Evolutionary conservation across 2,329 filamentous ascomycete species (phyloP), one percentile per base, ranked within the genome.

Genomic region (Calonectria henricotiae): DNA sequence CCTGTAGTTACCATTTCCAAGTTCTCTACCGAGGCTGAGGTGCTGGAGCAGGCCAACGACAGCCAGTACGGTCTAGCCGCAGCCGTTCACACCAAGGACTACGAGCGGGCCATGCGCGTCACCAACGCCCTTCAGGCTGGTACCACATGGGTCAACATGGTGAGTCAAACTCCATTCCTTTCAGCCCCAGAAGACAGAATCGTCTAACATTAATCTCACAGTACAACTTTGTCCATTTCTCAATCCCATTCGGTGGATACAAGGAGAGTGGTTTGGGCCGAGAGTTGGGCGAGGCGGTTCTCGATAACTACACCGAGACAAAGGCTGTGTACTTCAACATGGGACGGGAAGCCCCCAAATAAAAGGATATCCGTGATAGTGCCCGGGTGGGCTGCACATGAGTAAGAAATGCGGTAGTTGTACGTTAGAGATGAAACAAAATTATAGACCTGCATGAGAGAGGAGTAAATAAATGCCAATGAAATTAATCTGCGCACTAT

Each of bases 81-180:
- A 6, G 88, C 90, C 0, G 80, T 93, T 1, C 92, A 92, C 74
- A 92, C 87, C 0, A 83, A 87, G 69, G 86, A 91, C 74, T 83
- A 92, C 64, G 85, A 83, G 67, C 81, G 81, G 30, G 82, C 85
- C 5, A 86, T 87, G 71, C 82, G 83, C 12, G 82, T 86, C 0
- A 85, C 88, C 4, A 86, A 86, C 68, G 86, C 86, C n/a, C 88
- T 92, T 60, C 88, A 92, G 78, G 86, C 89, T 1, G 90, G 90
- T 27, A 87, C 86, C 83, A 85, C 87, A n/a, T 88, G 85, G 86
- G 83, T 88, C 69, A 88, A 88, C 75, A 84, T 82, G 1, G 39
- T 43, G 17, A 43, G 39, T 43, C 39, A 43, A 17, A 7, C 7
- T 43, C 5, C 9, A 43, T 43, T n/a, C 15, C 39, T 4, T 43